A percentile compares a stretch with the other conserved stretches of the same genome.
phyloP scores from a whole-genome alignment of 768 basidiomycete genomes.

The Suillus subalutaceus region DNA sequence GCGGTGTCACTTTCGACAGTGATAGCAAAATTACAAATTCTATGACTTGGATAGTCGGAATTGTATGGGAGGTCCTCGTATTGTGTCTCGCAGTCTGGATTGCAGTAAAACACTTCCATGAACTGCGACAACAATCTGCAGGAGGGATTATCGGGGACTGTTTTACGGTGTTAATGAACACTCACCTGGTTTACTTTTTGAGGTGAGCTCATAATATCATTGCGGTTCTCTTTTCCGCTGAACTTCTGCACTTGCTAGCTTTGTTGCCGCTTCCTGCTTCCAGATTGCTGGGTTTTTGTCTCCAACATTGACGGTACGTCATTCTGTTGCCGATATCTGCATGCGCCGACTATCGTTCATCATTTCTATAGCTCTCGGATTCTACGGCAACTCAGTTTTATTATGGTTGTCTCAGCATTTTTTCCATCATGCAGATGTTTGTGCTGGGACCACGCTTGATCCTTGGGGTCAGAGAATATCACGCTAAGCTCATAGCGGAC shows the following conservation, averaged over 20 bases:
- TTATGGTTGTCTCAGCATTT: no score
- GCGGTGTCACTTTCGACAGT: no score
- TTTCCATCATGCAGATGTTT: no score
- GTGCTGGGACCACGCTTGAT: no score
- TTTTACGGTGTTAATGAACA: not conserved
- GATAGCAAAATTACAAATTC: no score
- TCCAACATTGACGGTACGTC: no score
- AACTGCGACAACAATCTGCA: not conserved
- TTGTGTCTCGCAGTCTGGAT: not conserved
- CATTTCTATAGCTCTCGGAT: no score
- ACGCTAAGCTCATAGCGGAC: no score
- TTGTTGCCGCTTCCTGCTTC: not conserved
- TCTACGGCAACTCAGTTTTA: no score
- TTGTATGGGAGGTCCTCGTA: not conserved
- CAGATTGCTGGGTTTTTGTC: not conserved
- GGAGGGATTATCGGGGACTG: not conserved
- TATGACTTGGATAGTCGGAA: not conserved
- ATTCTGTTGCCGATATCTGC: no score
- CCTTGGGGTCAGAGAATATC: no score
- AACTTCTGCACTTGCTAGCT: not conserved
- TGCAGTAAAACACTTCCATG: not conserved
- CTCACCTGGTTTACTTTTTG: not conserved
- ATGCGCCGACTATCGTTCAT: no score
- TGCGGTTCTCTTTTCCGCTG: not conserved
- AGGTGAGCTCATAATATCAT: not conserved